Conservation (phyloP, 139 green algal genomes). For the Pseudopediastrum boryanum region DNA sequence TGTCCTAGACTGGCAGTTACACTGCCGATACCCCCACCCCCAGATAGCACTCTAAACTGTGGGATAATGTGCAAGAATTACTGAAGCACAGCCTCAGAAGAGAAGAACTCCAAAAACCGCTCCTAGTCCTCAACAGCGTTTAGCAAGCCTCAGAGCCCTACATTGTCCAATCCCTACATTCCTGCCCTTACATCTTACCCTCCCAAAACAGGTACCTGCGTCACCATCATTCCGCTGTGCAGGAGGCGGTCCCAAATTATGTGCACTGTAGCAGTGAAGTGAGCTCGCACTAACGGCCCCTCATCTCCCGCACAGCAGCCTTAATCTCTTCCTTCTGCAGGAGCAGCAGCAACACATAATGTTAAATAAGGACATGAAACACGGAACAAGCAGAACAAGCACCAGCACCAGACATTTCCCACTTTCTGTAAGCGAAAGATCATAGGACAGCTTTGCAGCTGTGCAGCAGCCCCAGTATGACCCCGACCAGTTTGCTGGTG, state of each 20-base stretch:
- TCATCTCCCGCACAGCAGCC: constrained; percentile 62
- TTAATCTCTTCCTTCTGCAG: constrained; percentile 65
- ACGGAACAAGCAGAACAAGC: background rate
- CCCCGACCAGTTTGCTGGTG: background rate
- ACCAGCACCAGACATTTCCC: background rate
- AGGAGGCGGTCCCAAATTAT: background rate
- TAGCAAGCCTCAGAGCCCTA: too few relatives aligned
- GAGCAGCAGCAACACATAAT: background rate
- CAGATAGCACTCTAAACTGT: too few relatives aligned
- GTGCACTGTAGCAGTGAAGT: background rate
- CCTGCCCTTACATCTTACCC: too few relatives aligned
- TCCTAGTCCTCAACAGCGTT: too few relatives aligned
- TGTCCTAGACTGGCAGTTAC: too few relatives aligned
- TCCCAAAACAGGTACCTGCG: too few relatives aligned
- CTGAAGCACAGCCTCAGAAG: too few relatives aligned
- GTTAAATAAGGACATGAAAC: background rate
- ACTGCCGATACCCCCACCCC: too few relatives aligned
- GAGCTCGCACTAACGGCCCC: constrained; percentile 45
- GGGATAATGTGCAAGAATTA: too few relatives aligned
- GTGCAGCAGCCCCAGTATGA: background rate
- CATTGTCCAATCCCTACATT: too few relatives aligned
- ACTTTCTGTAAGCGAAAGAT: background rate
- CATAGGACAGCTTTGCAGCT: background rate
- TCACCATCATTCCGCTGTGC: too few relatives aligned
- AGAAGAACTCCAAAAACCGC: too few relatives aligned